Evolutionary conservation across 768 basidiomycete species (phyloP), one percentile per base, ranked within the genome.

Genomic region (Cyclocybe cylindracea): DNA sequence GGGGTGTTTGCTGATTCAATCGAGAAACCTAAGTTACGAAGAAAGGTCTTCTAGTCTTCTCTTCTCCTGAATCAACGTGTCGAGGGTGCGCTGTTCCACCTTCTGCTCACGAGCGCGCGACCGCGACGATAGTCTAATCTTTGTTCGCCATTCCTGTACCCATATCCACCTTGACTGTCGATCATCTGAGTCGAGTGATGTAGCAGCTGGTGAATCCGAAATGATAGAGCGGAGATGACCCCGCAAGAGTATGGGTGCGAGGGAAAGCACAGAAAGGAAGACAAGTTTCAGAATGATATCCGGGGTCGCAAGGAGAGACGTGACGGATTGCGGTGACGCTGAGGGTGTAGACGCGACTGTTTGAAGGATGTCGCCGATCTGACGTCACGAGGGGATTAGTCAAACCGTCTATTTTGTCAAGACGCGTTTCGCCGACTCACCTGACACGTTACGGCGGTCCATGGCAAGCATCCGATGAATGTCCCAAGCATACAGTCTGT

Each of bases 381-480:
- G 67, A 62, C 56, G 62, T 63, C 57, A 65, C 46, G 57, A 50
- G 54, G 43, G 48, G 46, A 37, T 50, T 47, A 50, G 54, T 24
- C 24, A 24, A 24, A 24, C 24, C 24, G 29, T 45, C 51, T 29
- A 29, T 40, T 39, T 32, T 42, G 46, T 38, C 39, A 18, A 50
- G 35, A 55, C 47, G 52, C 39, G 67, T 56, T 56, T 57, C 50
- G 49, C 32, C 51, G 39, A 69, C 78, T 56, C 59, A 88, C 88
- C 77, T 91, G 89, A 66, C 91, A 93, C 57, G 92, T 94, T 50
- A 94, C 92, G 29, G 91, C 90, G 46, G 92, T 94, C 91, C 91
- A 94, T 0, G 91, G 91, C 40, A 94, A 67, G 48, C 83, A 81
- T 2, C 91, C 91, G 49, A 94, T 91, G 72, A 94, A 92, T 5